Evolutionary conservation across 1,284 basidiomycete genomes (phyloP), one percentile per base, ranked within the genome.

Genomic region (Wallemia mellicola): DNA sequence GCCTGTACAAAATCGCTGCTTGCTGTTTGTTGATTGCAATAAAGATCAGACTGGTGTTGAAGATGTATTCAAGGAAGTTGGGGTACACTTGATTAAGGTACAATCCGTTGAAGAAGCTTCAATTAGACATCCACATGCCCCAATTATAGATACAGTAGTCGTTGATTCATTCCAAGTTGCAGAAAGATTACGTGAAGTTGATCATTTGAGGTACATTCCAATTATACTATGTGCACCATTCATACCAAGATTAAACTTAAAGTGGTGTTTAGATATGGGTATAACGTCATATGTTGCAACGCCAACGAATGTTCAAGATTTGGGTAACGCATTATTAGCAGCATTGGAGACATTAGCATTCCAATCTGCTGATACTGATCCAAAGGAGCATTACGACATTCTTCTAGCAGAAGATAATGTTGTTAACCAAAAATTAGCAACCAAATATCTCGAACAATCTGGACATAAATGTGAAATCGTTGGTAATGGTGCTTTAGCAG

Each of bases 391-490:
- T 25, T 57, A 57, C 24, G 55, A 57, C 24, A 28, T 57, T 7
- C 15, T 98, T n/a, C 77, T 98, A 5, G 92, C 92, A 0, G 92
- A 99, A 69, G 94, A 98, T 70, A 98, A 98, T 67, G 73, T 92
- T 64, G 92, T 98, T 63, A 98, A 98, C 73, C 92, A 98, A 74
- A 87, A 89, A 69, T 65, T 98, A 3, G 94, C 94, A 0, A 84
- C 94, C 65, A 95, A 95, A 76, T 87, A 98, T 64, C 74, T 99
- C 30, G 89, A 96, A 72, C 92, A 89, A 68, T 91, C 91, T 60
- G 92, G 92, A 0, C 94, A 98, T 70, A 79, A 80, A 54, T 88
- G 95, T 28, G 88, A 95, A 73, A 89, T 98, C 61, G 94, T 92
- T 19, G 91, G 96, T 75, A 98, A 98, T 67, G 94, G 94, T 9